Base-by-base conservation (phyloP, 768 basidiomycete species). In the Tylopilus felleus region DNA sequence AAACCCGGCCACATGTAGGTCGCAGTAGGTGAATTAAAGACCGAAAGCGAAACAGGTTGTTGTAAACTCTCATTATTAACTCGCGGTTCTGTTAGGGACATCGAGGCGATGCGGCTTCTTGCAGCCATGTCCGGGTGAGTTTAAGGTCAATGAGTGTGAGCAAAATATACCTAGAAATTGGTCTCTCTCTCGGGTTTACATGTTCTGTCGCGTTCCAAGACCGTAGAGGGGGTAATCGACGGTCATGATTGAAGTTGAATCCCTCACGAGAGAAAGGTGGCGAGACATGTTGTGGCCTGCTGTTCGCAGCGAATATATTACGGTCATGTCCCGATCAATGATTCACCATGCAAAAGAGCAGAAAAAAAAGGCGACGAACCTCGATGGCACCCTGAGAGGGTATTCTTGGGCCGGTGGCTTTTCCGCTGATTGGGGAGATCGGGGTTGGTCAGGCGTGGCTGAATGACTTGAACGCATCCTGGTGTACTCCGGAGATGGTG, bases 1-100 rank as follows among this genome's bases (percentile, higher is more conserved):
- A 80, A 72, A 52, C 63, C 69, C n/a, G 76, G 76, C 78, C 78
- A 80, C 62, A 72, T 69, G 64, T 72, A 80, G 43, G 76, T 74
- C 55, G 78, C 73, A 51, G 72, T 76, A 44, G 74, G 70, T 43
- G 74, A 71, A 61, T 74, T 72, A 65, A 76, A 76, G 47, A 76
- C 70, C 22, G 74, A 73, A 49, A 77, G 66, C 45, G 71, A 69
- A 46, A 72, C 65, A 35, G 69, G 71, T 63, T 63, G 71, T 55
- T 68, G 70, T 23, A 50, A 56, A 58, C 53, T 55, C 38, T 69
- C 66, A 42, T 63, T 57, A 57, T 60, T 52, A 51, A 51, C 48
- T 57, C 57, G 59, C 25, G 55, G 49, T 31, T 66, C 66, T 41
- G 62, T 55, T 35, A 40, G 48, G 31, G 61, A 57, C n/a, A 58